A percentile compares a stretch with the other conserved stretches of the same genome.
These are phyloP conservation scores for Nicotiana noctiflora DNA, from an alignment of 257 asterid species.

Conservation along the genomic window DNA sequence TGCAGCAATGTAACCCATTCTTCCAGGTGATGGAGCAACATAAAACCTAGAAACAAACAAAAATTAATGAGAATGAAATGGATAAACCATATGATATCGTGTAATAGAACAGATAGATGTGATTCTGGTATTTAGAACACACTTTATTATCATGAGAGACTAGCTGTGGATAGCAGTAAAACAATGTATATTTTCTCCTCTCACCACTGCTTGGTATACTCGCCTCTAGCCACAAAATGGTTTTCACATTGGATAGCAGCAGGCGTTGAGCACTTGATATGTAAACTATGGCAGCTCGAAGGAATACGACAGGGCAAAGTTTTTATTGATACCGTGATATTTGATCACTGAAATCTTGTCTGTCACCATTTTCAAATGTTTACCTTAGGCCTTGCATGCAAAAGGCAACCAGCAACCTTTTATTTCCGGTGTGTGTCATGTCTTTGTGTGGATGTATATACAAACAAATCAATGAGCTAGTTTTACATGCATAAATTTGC, in stretches of 20 bases:
- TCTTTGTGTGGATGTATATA: neutral
- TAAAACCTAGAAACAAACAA: slow-evolving; percentile 50
- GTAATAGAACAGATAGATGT: neutral
- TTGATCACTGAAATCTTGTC: neutral
- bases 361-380: neutral
- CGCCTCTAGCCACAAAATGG: neutral
- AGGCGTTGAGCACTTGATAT: neutral
- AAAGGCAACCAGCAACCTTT: neutral
- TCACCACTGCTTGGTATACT: neutral
- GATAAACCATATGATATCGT: neutral
- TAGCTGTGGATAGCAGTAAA: neutral
- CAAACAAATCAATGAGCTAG: neutral
- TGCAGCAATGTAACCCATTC: slow-evolving; percentile 78
- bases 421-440: neutral
- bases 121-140: neutral
- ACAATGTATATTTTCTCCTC: neutral
- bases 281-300: neutral
- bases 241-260: neutral
- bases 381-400: neutral
- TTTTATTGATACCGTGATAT: neutral
- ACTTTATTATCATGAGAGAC: neutral
- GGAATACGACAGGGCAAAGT: neutral
- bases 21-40: slow-evolving; percentile 77
- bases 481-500: neutral
- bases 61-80: neutral